Conservation (phyloP, 1,139 yeast species). For the Candida tropicalis region DNA sequence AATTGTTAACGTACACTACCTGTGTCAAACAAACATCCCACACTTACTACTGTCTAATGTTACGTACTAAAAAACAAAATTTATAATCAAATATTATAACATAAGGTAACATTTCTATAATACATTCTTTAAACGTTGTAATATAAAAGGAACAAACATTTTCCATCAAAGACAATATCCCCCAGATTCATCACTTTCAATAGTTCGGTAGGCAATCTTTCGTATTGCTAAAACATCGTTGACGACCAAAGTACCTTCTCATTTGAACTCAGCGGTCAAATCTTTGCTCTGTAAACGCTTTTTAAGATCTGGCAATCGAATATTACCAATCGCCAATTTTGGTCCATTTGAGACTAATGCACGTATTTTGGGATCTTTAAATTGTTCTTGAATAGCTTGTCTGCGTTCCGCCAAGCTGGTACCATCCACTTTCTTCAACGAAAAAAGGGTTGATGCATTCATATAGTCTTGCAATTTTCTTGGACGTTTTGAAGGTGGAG, state of each 20-base stretch:
- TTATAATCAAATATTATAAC: constrained; percentile 48
- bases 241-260: constrained; percentile 90
- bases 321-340: constrained; percentile 82
- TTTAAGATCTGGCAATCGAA: constrained; percentile 79
- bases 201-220: constrained; percentile 53
- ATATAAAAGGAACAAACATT: constrained; percentile 71
- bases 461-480: constrained; percentile 33
- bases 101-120: constrained; percentile 80
- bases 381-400: constrained; percentile 9
- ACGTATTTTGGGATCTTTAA: constrained; percentile 14
- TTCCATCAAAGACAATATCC: constrained; percentile 82
- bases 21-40: background rate
- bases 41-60: too few relatives aligned
- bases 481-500: constrained; percentile 14
- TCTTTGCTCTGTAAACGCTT: constrained; percentile 59
- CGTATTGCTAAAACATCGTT: constrained; percentile 76
- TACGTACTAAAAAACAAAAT: too few relatives aligned
- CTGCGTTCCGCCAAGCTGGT: constrained; percentile 9
- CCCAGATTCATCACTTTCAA: constrained; percentile 64
- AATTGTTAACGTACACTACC: background rate
- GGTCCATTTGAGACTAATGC: constrained; percentile 27
- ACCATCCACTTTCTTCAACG: constrained; percentile 32
- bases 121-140: constrained; percentile 76
- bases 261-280: constrained; percentile 82
- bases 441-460: constrained; percentile 40